Evolutionary conservation across 2,329 filamentous ascomycete genomes (phyloP).

Genomic region (Canariomyces notabilis): DNA sequence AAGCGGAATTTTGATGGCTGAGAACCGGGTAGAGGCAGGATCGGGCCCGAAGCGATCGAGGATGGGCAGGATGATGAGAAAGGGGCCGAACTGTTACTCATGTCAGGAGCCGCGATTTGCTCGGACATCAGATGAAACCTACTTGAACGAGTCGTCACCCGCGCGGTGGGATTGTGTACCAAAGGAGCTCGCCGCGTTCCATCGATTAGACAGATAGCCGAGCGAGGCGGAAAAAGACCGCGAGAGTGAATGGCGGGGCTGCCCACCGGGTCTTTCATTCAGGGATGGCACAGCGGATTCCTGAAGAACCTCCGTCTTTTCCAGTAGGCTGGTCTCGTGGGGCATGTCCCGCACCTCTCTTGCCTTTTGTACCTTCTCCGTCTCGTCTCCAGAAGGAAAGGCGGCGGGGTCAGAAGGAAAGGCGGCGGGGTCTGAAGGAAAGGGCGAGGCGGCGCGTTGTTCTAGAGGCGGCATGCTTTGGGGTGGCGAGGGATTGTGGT

Average conservation of each 20-base stretch:
- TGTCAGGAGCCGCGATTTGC: constrained; percentile 13
- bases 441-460: constrained; percentile 8
- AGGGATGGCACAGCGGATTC: constrained; percentile 11
- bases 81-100: constrained; percentile 36
- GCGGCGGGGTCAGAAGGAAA: constrained; percentile 10
- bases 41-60: constrained; percentile 33
- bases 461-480: constrained; percentile 14
- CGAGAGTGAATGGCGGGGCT: constrained; percentile 25
- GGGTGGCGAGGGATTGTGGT: constrained; percentile 11
- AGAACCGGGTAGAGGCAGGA: constrained; percentile 35
- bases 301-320: constrained; percentile 1
- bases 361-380: constrained; percentile 6
- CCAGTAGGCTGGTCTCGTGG: constrained; percentile 3
- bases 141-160: constrained; percentile 45
- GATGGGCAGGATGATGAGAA: constrained; percentile 39
- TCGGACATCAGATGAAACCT: constrained; percentile 19
- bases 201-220: constrained; percentile 52
- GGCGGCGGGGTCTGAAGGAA: constrained; percentile 8
- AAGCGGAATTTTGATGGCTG: constrained; percentile 63
- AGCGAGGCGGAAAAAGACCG: constrained; percentile 41
- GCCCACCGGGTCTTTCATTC: constrained; percentile 3
- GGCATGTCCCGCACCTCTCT: not conserved
- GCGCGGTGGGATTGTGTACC: constrained; percentile 43
- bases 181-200: constrained; percentile 50
- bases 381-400: constrained; percentile 15